Evolutionary conservation across 2,329 filamentous ascomycete species (phyloP).

Genomic region (Claviceps monticola): DNA sequence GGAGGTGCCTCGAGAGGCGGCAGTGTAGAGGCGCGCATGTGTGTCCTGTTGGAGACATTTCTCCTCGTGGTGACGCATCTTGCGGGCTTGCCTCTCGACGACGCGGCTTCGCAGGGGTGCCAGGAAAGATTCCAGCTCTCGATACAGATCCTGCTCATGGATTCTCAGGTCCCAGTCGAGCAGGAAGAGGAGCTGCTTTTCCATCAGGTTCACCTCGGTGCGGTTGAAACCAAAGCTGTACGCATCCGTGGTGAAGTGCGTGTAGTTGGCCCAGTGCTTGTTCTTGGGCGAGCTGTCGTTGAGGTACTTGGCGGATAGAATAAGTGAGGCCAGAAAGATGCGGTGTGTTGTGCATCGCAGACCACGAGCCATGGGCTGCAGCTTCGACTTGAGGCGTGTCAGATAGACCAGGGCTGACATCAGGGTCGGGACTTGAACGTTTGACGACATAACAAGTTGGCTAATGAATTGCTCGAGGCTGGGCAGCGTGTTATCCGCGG

Average conservation of each 20-base stretch:
- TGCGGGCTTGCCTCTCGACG: slow-evolving; percentile 34
- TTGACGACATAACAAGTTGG: slow-evolving; percentile 79
- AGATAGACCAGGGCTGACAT: slow-evolving; percentile 97
- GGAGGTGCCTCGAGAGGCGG: slow-evolving; percentile 30
- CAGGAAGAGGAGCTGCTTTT: slow-evolving; percentile 92
- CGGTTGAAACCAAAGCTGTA: slow-evolving; percentile 78
- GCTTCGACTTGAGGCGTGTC: slow-evolving; percentile 63
- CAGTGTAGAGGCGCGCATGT: slow-evolving; percentile 28
- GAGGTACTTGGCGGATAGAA: slow-evolving; percentile 86
- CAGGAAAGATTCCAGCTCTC: slow-evolving; percentile 77
- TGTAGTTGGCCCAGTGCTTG: slow-evolving; percentile 99
- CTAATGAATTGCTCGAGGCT: slow-evolving; percentile 83
- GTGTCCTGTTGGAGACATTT: slow-evolving; percentile 26
- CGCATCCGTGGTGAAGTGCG: slow-evolving; percentile 51
- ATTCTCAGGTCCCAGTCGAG: slow-evolving; percentile 91
- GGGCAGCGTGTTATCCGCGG: slow-evolving; percentile 49
- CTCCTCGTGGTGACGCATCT: slow-evolving; percentile 34
- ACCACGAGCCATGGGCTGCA: slow-evolving; percentile 90
- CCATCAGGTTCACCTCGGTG: slow-evolving; percentile 97
- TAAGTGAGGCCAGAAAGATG: slow-evolving; percentile 85
- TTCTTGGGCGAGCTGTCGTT: slow-evolving; percentile 99
- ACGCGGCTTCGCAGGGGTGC: slow-evolving; percentile 61
- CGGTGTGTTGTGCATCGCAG: slow-evolving; percentile 93
- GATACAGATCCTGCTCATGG: slow-evolving; percentile 70
- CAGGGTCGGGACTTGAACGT: slow-evolving; percentile 91